Evolutionary conservation across 2,329 filamentous ascomycete species (phyloP).

Genomic region (Ramularia endophylla): DNA sequence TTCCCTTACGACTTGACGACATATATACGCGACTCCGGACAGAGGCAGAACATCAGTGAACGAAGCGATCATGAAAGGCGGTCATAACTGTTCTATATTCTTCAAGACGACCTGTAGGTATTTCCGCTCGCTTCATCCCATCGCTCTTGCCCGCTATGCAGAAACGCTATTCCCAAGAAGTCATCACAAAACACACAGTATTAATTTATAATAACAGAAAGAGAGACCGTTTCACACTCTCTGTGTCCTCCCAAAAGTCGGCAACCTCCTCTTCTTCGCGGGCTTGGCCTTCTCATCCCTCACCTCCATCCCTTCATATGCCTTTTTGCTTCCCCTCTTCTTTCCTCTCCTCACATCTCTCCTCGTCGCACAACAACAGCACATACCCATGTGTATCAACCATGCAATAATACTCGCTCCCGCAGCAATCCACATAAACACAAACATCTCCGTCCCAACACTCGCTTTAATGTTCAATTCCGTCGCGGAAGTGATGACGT

Average conservation of each 20-base stretch:
- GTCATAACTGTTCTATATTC: too few species aligned
- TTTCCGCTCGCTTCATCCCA: too few species aligned
- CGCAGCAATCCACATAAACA: conserved; percentile 82
- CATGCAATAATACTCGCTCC: conserved; percentile 63
- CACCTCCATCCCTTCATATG: conserved; percentile 11
- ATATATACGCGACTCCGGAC: too few species aligned
- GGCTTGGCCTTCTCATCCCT: conserved; percentile 5
- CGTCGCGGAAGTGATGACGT: conserved; percentile 63
- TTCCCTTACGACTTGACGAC: too few species aligned
- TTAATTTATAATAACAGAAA: too few species aligned
- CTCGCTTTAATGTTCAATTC: conserved; percentile 70
- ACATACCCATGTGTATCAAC: conserved; percentile 64
- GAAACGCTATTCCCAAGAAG: too few species aligned
- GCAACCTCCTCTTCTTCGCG: conserved; percentile 10
- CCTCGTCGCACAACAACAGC: conserved; percentile 65
- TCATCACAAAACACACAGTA: too few species aligned
- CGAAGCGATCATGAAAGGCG: too few species aligned
- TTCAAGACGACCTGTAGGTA: too few species aligned
- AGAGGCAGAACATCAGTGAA: too few species aligned
- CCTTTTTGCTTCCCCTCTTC: conserved; percentile 35
- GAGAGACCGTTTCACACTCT: neutral
- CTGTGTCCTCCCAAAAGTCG: conserved; percentile 13
- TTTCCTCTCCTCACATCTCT: conserved; percentile 47
- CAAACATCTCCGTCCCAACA: conserved; percentile 70
- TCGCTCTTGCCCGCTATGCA: too few species aligned